These are phyloP conservation scores for Mortierella antarctica DNA, from an alignment of 192 early-diverging fungal species.

Conservation along the genomic window DNA sequence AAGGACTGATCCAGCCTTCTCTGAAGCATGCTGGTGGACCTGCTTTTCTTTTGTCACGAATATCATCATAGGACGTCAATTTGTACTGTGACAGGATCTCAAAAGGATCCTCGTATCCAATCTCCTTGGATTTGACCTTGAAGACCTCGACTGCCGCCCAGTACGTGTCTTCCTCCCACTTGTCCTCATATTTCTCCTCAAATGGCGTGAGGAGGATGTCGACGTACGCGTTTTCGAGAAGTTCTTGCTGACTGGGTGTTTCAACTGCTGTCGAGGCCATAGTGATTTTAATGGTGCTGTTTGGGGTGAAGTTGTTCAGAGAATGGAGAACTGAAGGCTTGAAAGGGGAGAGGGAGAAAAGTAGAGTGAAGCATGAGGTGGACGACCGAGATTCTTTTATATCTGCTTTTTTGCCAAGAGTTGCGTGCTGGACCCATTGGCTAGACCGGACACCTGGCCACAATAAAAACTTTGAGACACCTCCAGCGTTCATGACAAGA, in stretches of 20 bases:
- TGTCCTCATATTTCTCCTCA: conserved; percentile 26
- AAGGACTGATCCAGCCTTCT: conserved; percentile 23
- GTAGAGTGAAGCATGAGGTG: background rate
- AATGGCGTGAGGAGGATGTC: conserved; percentile 15
- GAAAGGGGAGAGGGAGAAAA: background rate
- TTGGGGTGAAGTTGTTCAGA: background rate
- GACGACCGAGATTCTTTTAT: background rate
- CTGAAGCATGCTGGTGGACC: conserved; percentile 33
- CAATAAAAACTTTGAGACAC: too few relatives aligned
- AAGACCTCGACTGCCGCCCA: conserved; percentile 36
- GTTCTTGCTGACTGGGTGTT: background rate
- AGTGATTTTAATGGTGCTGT: background rate
- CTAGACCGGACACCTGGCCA: too few relatives aligned
- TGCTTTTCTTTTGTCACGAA: conserved; percentile 30
- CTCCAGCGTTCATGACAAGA: background rate
- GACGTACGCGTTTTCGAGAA: conserved; percentile 14
- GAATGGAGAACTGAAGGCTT: background rate
- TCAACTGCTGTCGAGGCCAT: background rate
- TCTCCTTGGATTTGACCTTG: conserved; percentile 29
- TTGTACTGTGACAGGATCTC: conserved; percentile 15
- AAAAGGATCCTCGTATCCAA: conserved; percentile 37
- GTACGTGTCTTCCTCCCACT: conserved; percentile 37
- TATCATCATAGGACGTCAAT: conserved; percentile 18
- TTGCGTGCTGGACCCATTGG: too few relatives aligned
- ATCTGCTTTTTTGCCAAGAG: background rate